These are phyloP conservation scores for Botrytis medusae DNA, from an alignment of 2,329 filamentous ascomycete genomes.

Conservation along the genomic window DNA sequence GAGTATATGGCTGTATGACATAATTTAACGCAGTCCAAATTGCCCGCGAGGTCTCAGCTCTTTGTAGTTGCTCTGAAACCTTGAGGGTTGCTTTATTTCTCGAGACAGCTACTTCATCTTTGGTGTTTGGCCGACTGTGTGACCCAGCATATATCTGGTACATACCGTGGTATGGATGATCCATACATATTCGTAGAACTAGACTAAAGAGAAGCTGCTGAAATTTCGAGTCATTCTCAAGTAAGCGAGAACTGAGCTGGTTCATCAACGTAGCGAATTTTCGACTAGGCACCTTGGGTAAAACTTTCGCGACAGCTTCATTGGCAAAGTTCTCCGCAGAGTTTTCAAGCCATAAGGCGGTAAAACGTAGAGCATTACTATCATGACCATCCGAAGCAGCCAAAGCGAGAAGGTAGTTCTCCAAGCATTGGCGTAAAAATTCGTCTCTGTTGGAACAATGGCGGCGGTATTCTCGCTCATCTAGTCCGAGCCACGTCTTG, in stretches of 20 bases:
- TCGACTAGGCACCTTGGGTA: constrained; percentile 75
- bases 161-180: constrained; percentile 96
- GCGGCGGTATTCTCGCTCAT: constrained; percentile 81
- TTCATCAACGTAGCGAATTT: constrained; percentile 96
- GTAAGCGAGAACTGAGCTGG: constrained; percentile 88
- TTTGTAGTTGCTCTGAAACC: constrained; percentile 59
- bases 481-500: constrained; percentile 86
- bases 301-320: constrained; percentile 66
- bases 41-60: constrained; percentile 49
- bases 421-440: constrained; percentile 83
- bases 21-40: constrained; percentile 73
- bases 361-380: constrained; percentile 87
- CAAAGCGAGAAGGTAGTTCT: constrained; percentile 88
- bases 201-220: constrained; percentile 73
- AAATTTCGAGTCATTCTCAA: constrained; percentile 68
- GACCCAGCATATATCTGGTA: constrained; percentile 90
- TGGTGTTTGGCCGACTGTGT: constrained; percentile 64
- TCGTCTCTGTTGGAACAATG: constrained; percentile 74
- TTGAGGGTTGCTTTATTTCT: constrained; percentile 71
- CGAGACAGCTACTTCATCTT: constrained; percentile 72
- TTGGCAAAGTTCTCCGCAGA: constrained; percentile 77
- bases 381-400: constrained; percentile 84
- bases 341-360: constrained; percentile 89
- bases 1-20: constrained; percentile 66
- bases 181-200: constrained; percentile 79